Evolutionary conservation across 2,329 filamentous ascomycete species (phyloP).

Genomic region (Talaromyces sp.): DNA sequence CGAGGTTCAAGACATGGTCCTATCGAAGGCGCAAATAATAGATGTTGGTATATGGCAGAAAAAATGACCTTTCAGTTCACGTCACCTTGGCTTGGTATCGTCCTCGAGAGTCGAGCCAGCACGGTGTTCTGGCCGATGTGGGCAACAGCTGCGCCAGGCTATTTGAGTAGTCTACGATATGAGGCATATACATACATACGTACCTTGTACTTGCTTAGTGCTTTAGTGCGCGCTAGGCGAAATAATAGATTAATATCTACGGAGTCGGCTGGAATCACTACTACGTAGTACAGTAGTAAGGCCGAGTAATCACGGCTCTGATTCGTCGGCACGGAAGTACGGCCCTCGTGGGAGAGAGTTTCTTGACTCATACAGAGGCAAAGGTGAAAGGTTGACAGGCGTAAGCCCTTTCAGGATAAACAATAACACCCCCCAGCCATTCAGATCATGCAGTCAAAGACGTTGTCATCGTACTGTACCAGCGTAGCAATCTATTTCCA

Average conservation of each 20-base stretch:
- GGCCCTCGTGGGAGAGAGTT: not conserved
- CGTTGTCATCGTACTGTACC: not conserved
- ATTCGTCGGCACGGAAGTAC: constrained; percentile 11
- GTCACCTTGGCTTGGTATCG: not conserved
- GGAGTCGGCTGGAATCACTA: not conserved
- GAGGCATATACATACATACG: not conserved
- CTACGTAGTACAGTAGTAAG: not conserved
- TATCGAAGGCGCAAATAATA: not conserved
- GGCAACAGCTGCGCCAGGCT: not conserved
- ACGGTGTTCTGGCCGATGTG: constrained; percentile 10
- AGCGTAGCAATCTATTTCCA: not conserved
- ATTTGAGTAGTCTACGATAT: not conserved
- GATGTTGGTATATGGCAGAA: not conserved
- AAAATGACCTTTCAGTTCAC: not conserved
- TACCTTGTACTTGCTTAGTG: not conserved
- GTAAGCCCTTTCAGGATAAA: not conserved
- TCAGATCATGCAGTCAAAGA: not conserved
- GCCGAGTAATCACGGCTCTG: not conserved
- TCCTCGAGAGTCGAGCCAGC: not conserved
- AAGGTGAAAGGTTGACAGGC: not conserved
- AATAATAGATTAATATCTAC: not conserved
- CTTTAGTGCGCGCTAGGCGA: not conserved
- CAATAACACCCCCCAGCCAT: not conserved
- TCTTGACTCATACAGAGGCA: not conserved
- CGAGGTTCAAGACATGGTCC: not conserved